These are phyloP conservation scores for Pythium biforme DNA, from an alignment of 352 stramenopile species.

Conservation along the genomic window DNA sequence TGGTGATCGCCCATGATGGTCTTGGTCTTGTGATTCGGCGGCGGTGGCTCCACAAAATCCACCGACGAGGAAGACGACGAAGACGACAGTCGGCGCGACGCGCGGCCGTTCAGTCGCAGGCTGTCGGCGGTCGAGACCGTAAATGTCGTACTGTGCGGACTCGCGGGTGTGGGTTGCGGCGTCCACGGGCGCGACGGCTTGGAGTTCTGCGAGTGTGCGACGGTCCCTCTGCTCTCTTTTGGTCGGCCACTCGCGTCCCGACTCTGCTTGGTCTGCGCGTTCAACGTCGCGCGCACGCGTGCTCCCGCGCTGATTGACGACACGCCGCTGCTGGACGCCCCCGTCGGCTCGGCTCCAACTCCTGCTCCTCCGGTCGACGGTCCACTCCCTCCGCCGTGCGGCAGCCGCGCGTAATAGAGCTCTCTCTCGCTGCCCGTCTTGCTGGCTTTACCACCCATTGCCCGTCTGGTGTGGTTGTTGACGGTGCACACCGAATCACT, in stretches of 20 bases:
- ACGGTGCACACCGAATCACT: background rate
- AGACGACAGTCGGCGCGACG: background rate
- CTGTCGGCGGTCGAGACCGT: conserved; percentile 12
- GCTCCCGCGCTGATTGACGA: background rate
- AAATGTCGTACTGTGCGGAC: conserved; percentile 13
- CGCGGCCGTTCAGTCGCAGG: background rate
- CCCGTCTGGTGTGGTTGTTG: background rate
- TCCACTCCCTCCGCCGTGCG: conserved; percentile 2
- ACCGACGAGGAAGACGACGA: conserved; percentile 1
- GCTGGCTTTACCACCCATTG: conserved; percentile 15
- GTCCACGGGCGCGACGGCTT: conserved; percentile 3
- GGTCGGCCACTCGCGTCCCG: background rate
- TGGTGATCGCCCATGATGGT: conserved; percentile 8
- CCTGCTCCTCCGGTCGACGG: background rate
- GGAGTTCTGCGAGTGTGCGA: background rate
- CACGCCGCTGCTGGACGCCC: too few species aligned
- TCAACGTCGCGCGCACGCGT: background rate
- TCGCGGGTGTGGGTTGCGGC: background rate
- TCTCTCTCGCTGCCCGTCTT: conserved; percentile 11
- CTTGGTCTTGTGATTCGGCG: background rate
- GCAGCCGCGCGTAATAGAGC: conserved; percentile 2
- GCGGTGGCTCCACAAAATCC: background rate
- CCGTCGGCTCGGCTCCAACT: background rate
- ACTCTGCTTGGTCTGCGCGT: background rate
- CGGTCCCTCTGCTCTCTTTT: background rate